Percentiles rank a stretch among this genome's conserved stretches.
These are phyloP conservation scores for Teunomyces funiuensis DNA, from an alignment of 805 yeast species.

Conservation along the genomic window DNA sequence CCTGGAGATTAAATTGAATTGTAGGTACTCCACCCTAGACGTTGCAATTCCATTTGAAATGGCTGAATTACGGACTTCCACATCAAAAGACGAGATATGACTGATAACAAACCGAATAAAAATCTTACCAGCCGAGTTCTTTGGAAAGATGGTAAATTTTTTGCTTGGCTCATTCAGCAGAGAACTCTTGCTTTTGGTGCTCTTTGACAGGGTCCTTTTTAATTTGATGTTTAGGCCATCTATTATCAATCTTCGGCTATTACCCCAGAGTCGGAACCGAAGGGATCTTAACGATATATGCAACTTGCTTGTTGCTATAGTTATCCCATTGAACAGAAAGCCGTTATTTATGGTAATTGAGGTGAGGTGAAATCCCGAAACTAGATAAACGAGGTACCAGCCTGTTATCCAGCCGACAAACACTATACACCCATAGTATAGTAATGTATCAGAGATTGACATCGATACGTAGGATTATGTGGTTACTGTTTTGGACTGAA, in stretches of 20 bases:
- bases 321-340: conserved; percentile 33
- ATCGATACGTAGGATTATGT: not conserved
- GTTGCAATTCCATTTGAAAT: conserved; percentile 3
- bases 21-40: conserved; percentile 18
- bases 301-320: conserved; percentile 14
- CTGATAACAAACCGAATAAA: conserved; percentile 15
- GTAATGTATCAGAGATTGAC: not conserved
- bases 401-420: conserved; percentile 22
- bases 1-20: conserved; percentile 20
- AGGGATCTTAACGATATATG: conserved; percentile 22
- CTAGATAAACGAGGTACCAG: conserved; percentile 32
- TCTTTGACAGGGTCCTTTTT: not conserved
- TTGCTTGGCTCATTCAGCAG: too few relatives aligned
- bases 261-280: conserved; percentile 41
- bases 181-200: conserved; percentile 1
- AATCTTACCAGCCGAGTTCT: conserved; percentile 9
- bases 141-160: conserved; percentile 17
- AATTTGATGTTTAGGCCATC: conserved; percentile 21
- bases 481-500: too few relatives aligned
- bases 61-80: conserved; percentile 20
- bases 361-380: conserved; percentile 34
- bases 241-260: conserved; percentile 29
- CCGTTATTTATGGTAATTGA: conserved; percentile 39
- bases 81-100: conserved; percentile 20
- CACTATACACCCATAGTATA: not conserved